Percentiles rank a stretch among this genome's conserved stretches.
Conservation (phyloP, 306 rosid species). For the Vachellia pachyceras region DNA sequence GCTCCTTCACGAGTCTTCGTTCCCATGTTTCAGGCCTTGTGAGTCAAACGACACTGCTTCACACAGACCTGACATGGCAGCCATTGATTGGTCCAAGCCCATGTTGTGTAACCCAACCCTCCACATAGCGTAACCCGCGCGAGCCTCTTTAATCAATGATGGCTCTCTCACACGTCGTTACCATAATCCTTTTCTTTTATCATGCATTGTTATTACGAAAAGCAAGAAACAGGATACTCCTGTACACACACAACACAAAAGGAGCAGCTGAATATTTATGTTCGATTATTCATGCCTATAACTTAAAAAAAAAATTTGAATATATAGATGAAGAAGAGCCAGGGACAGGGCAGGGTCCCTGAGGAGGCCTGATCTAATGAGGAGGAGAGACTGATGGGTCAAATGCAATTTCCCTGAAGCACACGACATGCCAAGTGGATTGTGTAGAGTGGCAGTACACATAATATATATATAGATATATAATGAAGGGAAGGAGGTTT, state of each 20-base stretch:
- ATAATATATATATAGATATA: neutral
- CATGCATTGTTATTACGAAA: neutral
- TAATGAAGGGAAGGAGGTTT: slow-evolving; percentile 40
- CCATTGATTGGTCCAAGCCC: slow-evolving; percentile 36
- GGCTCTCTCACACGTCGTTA: slow-evolving; percentile 19
- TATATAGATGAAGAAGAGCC: neutral
- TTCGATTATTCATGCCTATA: neutral
- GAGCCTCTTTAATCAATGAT: slow-evolving; percentile 33
- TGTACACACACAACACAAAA: neutral
- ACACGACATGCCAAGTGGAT: slow-evolving; percentile 80
- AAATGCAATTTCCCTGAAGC: slow-evolving; percentile 71
- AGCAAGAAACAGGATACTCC: neutral
- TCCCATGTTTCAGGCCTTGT: slow-evolving; percentile 47
- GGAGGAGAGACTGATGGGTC: slow-evolving; percentile 47
- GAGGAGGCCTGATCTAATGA: slow-evolving; percentile 37
- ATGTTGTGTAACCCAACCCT: neutral
- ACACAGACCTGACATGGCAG: slow-evolving; percentile 40
- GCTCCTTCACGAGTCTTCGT: slow-evolving; percentile 37
- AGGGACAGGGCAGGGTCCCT: slow-evolving; percentile 70
- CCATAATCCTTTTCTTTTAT: slow-evolving; percentile 7
- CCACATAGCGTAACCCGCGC: neutral
- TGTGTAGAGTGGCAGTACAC: slow-evolving; percentile 29
- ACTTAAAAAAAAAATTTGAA: too few relatives aligned
- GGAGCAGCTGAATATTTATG: neutral
- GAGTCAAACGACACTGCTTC: slow-evolving; percentile 32